A percentile compares a stretch with the other conserved stretches of the same genome.
These are phyloP conservation scores for Penicillium sp. DNA, from an alignment of 2,329 filamentous ascomycete species.

Conservation along the genomic window DNA sequence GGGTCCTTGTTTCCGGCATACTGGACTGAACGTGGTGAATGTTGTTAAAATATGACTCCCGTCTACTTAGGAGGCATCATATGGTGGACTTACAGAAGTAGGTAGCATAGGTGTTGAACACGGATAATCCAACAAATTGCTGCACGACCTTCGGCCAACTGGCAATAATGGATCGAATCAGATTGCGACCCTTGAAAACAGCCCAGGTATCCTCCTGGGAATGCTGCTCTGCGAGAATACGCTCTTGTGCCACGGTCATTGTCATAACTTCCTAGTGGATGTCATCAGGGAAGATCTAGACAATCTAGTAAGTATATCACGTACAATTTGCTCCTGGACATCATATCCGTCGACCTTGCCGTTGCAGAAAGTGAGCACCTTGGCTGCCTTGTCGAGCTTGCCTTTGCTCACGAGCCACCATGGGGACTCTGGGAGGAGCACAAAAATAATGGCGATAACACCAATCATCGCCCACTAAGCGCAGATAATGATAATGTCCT, in stretches of 20 bases:
- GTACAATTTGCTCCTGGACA: slow-evolving; percentile 36
- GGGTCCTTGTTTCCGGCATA: slow-evolving; percentile 45
- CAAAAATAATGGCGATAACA: slow-evolving; percentile 42
- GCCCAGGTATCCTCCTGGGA: slow-evolving; percentile 32
- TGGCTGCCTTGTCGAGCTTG: slow-evolving; percentile 34
- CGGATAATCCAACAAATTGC: slow-evolving; percentile 42
- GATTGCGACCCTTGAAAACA: slow-evolving; percentile 42
- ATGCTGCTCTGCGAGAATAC: slow-evolving; percentile 31
- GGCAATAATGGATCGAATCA: slow-evolving; percentile 41
- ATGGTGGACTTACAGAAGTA: slow-evolving; percentile 38
- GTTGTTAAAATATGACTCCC: not conserved
- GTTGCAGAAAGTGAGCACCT: slow-evolving; percentile 32
- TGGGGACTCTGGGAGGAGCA: slow-evolving; percentile 39
- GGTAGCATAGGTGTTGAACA: slow-evolving; percentile 44
- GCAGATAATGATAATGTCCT: not conserved
- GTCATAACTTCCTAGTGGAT: slow-evolving; percentile 35
- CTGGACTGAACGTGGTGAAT: slow-evolving; percentile 32
- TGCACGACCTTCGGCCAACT: slow-evolving; percentile 45
- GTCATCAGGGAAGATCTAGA: not conserved
- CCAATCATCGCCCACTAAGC: slow-evolving; percentile 49
- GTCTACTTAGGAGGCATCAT: not conserved
- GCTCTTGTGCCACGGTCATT: slow-evolving; percentile 38
- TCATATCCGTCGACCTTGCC: slow-evolving; percentile 34
- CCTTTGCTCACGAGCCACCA: slow-evolving; percentile 43
- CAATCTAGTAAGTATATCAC: not conserved